Evolutionary conservation across 2,329 filamentous ascomycete genomes (phyloP), one percentile per base, ranked within the genome.

Genomic region (Hypoxylon sp.): DNA sequence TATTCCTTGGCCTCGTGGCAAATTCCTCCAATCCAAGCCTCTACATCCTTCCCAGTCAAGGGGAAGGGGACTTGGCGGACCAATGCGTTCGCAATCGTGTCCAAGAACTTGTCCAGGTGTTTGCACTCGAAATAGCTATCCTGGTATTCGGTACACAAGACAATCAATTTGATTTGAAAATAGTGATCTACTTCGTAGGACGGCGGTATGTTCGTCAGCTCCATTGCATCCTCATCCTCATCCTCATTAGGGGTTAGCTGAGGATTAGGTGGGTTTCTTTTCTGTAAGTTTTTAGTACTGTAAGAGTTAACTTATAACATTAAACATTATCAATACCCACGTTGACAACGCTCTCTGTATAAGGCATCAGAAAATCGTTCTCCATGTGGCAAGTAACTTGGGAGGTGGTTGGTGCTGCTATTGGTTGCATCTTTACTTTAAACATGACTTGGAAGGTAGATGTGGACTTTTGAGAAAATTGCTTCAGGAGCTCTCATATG

Each of bases 131-230:
- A 63, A 37, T 67, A 70, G 19, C 47, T 14, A 11, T 53, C 61
- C 37, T 65, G 58, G 19, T 63, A 32, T 27, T 63, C 48, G 11
- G 59, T 61, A 47, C 64, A 68, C 2, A 63, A 19, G 27, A 67
- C 63, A 14, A 66, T 30, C 12, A 66, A 32, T 21, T 50, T 54
- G 23, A 64, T 39, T 23, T 64, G 56, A 14, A 41, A 51, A 39
- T 16, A 21, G 16, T 34, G 37, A 12, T 21, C 21, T 21, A 16
- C 19, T 9, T 27, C 12, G 30, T 8, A 34, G 30, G 11, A 34
- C 8, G 30, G 30, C 8, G 12, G 9, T 11, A 4, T 4, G 3
- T 14, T 14, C 30, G 8, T 14, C 12, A 12, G 25, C 27, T 21
- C 32, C 12, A 5, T 41, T n/a, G 48, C 48, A 12, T 52, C 27